Evolutionary conservation across 768 basidiomycete genomes (phyloP).

Genomic region (Gloeostereum incarnatum): DNA sequence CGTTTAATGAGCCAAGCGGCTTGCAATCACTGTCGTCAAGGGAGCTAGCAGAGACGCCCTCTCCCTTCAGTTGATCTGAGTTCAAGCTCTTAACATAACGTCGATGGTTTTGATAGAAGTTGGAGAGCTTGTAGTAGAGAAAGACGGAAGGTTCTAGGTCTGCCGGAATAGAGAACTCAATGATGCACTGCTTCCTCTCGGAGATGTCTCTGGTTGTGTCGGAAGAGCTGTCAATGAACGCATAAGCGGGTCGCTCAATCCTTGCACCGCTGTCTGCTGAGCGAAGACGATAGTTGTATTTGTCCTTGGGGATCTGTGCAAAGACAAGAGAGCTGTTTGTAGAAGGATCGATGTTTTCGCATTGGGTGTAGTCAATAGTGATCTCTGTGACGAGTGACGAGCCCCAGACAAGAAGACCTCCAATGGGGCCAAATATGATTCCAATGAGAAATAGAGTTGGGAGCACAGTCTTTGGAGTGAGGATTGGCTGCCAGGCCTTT

Average conservation of each 20-base stretch:
- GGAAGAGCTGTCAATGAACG: slow-evolving; percentile 56
- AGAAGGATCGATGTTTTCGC: slow-evolving; percentile 56
- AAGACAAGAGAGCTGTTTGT: slow-evolving; percentile 28
- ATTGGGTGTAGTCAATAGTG: slow-evolving; percentile 91
- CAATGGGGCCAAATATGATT: slow-evolving; percentile 92
- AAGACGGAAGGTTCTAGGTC: slow-evolving; percentile 70
- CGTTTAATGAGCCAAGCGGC: slow-evolving; percentile 56
- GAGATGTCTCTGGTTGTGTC: slow-evolving; percentile 30
- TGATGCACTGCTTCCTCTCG: slow-evolving; percentile 52
- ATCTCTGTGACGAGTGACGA: slow-evolving; percentile 77
- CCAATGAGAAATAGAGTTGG: slow-evolving; percentile 95
- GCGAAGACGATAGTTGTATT: slow-evolving; percentile 59
- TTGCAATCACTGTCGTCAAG: slow-evolving; percentile 80
- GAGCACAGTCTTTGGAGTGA: slow-evolving; percentile 95
- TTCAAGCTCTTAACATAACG: slow-evolving; percentile 92
- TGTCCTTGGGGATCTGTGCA: slow-evolving; percentile 49
- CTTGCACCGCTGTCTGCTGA: slow-evolving; percentile 39
- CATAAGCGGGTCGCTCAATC: slow-evolving; percentile 59
- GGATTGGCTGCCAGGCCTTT: slow-evolving; percentile 99
- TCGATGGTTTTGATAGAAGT: slow-evolving; percentile 98
- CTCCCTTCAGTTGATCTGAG: slow-evolving; percentile 77
- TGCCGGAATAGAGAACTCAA: slow-evolving; percentile 78
- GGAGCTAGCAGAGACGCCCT: slow-evolving; percentile 32
- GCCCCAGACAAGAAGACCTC: slow-evolving; percentile 92
- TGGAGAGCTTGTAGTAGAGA: slow-evolving; percentile 93